A percentile compares a stretch with the other conserved stretches of the same genome.
These are phyloP conservation scores for Phytophthora fragariae DNA, from an alignment of 352 stramenopile genomes.

Conservation along the genomic window DNA sequence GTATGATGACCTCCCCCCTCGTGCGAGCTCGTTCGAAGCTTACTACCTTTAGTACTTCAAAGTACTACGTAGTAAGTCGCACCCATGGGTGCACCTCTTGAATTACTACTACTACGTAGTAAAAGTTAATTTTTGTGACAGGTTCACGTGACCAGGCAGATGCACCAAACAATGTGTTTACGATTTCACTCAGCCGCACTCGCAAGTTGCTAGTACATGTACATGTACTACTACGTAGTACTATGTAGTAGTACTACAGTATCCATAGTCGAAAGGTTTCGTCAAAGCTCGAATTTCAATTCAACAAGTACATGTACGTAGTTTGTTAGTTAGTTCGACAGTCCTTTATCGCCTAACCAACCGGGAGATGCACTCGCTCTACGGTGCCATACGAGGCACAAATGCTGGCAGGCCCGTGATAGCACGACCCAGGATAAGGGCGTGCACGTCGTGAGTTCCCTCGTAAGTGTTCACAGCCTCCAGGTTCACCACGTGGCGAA, in stretches of 20 bases:
- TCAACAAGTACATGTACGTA: neutral
- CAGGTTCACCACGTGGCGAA: slow-evolving; percentile 98
- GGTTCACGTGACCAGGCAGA: neutral
- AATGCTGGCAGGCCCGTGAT: slow-evolving; percentile 97
- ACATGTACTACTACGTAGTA: too few species aligned
- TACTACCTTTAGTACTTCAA: too few species aligned
- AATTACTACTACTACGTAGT: too few species aligned
- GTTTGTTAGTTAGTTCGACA: neutral
- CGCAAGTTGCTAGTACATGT: too few species aligned
- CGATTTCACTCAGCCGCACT: neutral
- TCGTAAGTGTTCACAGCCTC: slow-evolving; percentile 99
- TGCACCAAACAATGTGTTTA: slow-evolving; percentile 2
- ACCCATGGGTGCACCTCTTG: neutral
- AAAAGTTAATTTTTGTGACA: neutral
- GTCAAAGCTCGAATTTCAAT: neutral
- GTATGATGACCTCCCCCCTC: too few species aligned
- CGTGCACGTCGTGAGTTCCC: slow-evolving; percentile 98
- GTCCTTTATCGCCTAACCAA: neutral
- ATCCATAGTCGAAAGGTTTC: too few species aligned
- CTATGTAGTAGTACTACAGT: too few species aligned
- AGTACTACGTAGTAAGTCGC: too few species aligned
- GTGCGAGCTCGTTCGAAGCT: too few species aligned
- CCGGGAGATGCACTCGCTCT: slow-evolving; percentile 22
- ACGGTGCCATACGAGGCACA: slow-evolving; percentile 86
- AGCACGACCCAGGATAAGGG: slow-evolving; percentile 96